phyloP scores from a whole-genome alignment of 2,329 filamentous ascomycete genomes.

The Penicillium sp. region DNA sequence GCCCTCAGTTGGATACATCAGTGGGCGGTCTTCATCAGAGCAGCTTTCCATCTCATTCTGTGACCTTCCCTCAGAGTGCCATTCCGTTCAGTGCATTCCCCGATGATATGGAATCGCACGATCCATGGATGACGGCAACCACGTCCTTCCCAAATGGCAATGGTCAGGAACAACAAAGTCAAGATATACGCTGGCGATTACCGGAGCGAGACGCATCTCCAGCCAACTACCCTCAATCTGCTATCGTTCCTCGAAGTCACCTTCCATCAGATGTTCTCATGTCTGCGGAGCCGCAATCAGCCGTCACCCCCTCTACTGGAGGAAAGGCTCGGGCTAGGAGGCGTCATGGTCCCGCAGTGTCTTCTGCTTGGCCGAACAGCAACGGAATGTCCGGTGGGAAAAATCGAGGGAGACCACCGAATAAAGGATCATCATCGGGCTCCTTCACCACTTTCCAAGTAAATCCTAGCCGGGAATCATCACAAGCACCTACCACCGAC shows the following conservation, averaged over 20 bases:
- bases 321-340: conserved; percentile 50
- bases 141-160: conserved; percentile 46
- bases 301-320: conserved; percentile 63
- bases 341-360: conserved; percentile 82
- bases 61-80: conserved; percentile 53
- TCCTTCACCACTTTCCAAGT: conserved; percentile 71
- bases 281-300: conserved; percentile 66
- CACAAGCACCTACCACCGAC: conserved; percentile 44
- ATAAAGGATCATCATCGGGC: conserved; percentile 64
- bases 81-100: conserved; percentile 57
- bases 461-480: conserved; percentile 55
- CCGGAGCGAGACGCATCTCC: conserved; percentile 62
- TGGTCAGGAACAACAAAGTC: conserved; percentile 26
- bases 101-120: conserved; percentile 52
- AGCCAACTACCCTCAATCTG: conserved; percentile 74
- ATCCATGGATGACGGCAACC: conserved; percentile 40
- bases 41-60: conserved; percentile 45
- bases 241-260: conserved; percentile 62
- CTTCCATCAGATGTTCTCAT: conserved; percentile 35
- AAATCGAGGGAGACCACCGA: conserved; percentile 76
- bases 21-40: conserved; percentile 48
- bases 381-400: conserved; percentile 66
- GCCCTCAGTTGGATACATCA: conserved; percentile 62
- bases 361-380: conserved; percentile 81
- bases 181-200: conserved; percentile 48